Evolutionary conservation across 345 rosid genomes (phyloP).

Genomic region (Clausena lansium): DNA sequence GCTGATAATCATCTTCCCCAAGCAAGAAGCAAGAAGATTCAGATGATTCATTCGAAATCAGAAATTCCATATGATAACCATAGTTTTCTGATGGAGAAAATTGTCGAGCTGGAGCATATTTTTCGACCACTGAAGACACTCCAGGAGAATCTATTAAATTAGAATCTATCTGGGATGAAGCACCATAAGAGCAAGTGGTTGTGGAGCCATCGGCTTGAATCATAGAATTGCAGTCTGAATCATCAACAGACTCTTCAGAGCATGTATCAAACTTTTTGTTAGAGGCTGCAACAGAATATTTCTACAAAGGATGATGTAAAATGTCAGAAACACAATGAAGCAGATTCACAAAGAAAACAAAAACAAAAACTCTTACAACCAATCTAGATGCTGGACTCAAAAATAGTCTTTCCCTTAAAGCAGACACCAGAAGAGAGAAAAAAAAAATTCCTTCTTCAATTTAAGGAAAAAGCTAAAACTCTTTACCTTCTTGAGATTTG

Average conservation of each 20-base stretch:
- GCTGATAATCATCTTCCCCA: slow-evolving; percentile 16
- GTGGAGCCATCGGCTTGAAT: slow-evolving; percentile 11
- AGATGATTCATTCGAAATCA: background rate
- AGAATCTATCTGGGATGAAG: background rate
- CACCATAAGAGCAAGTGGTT: slow-evolving; percentile 3
- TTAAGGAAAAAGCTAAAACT: background rate
- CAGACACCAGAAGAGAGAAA: background rate
- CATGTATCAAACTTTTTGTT: background rate
- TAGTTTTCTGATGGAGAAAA: slow-evolving; percentile 1
- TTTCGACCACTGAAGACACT: background rate
- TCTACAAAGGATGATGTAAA: slow-evolving; percentile 11
- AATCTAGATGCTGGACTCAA: background rate
- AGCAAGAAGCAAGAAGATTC: slow-evolving; percentile 6
- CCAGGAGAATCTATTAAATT: background rate
- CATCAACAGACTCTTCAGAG: slow-evolving; percentile 20
- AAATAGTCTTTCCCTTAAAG: background rate
- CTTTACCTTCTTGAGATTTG: slow-evolving; percentile 16
- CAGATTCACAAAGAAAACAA: background rate
- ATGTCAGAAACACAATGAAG: background rate
- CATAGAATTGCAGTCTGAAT: slow-evolving; percentile 9
- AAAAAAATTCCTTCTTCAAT: background rate
- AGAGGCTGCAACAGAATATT: background rate
- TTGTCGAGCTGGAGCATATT: background rate
- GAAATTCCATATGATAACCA: slow-evolving; percentile 1
- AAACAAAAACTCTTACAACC: background rate